A percentile compares a stretch with the other conserved stretches of the same genome.
These are phyloP conservation scores for Globisporangium rhizosaccharum DNA, from an alignment of 352 stramenopile genomes.

Conservation along the genomic window DNA sequence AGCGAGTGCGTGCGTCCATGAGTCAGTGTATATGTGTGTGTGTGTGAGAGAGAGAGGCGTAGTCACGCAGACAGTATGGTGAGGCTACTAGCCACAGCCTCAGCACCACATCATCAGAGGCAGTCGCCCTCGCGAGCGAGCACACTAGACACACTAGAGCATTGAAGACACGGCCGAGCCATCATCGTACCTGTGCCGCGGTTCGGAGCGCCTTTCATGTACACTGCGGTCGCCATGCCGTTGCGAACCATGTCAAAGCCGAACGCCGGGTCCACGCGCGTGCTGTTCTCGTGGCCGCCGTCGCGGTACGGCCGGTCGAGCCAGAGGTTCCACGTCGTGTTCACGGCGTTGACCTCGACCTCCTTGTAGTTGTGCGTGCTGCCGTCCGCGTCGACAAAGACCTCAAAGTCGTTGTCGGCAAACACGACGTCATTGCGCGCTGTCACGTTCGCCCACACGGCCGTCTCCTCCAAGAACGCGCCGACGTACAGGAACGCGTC, in stretches of 20 bases:
- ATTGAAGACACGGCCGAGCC: no score
- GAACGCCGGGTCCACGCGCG: constrained; percentile 50
- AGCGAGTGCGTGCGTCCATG: no score
- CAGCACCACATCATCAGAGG: no score
- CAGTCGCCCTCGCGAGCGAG: no score
- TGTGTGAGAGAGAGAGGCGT: not conserved
- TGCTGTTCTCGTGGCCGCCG: constrained; percentile 78
- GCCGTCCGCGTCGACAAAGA: constrained; percentile 82
- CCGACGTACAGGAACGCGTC: constrained; percentile 65
- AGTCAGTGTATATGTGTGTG: constrained; percentile 10
- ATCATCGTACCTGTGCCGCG: constrained; percentile 36
- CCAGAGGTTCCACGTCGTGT: constrained; percentile 87
- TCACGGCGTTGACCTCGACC: constrained; percentile 86
- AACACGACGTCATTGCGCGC: constrained; percentile 68
- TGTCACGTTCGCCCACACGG: constrained; percentile 66
- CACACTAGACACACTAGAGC: no score
- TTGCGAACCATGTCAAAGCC: constrained; percentile 66
- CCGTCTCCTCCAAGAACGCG: constrained; percentile 56
- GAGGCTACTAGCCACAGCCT: no score
- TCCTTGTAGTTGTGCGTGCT: constrained; percentile 89
- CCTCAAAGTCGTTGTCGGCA: constrained; percentile 90
- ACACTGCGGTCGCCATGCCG: constrained; percentile 42
- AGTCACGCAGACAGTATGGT: not conserved
- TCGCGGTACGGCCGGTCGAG: constrained; percentile 84
- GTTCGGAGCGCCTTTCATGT: constrained; percentile 57